A percentile compares a stretch with the other conserved stretches of the same genome.
These are phyloP conservation scores for Entonaema liquescens DNA, from an alignment of 495 filamentous ascomycete genomes.

Conservation along the genomic window DNA sequence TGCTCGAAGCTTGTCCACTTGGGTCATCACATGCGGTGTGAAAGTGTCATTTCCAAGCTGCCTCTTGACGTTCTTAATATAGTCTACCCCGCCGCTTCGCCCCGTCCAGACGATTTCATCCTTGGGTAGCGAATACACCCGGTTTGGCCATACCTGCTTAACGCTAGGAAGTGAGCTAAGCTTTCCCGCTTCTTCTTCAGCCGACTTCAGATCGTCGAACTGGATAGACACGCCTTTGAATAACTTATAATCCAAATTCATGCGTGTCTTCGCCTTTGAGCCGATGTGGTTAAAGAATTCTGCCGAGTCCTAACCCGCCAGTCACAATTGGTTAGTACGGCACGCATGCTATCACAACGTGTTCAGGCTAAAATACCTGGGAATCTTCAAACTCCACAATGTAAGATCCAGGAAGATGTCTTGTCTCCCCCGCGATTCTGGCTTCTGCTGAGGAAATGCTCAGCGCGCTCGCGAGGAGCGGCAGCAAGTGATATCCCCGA, in stretches of 20 bases:
- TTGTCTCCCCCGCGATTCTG: conserved; percentile 25
- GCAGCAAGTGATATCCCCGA: conserved; percentile 41
- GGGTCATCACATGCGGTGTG: conserved; percentile 57
- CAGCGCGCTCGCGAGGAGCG: conserved; percentile 48
- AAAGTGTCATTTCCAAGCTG: conserved; percentile 50
- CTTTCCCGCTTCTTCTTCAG: conserved; percentile 51
- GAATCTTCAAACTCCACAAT: conserved; percentile 60
- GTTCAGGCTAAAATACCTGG: conserved; percentile 46
- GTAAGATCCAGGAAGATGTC: conserved; percentile 54
- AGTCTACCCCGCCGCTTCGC: conserved; percentile 37
- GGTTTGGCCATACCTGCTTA: conserved; percentile 58
- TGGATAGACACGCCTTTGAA: conserved; percentile 61
- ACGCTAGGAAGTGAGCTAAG: conserved; percentile 52
- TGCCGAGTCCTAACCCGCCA: conserved; percentile 47
- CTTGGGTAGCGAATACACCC: conserved; percentile 52
- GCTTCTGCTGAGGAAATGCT: conserved; percentile 43
- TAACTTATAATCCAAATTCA: conserved; percentile 55
- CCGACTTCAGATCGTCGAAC: conserved; percentile 53
- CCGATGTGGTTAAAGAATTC: conserved; percentile 51
- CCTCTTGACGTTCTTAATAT: conserved; percentile 46
- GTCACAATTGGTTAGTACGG: conserved; percentile 24
- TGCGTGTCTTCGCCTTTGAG: conserved; percentile 53
- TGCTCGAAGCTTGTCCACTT: conserved; percentile 58
- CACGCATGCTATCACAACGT: neutral
- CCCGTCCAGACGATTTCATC: conserved; percentile 58